Percentiles rank a stretch among this genome's conserved stretches.
Conservation (phyloP, 495 filamentous ascomycete genomes). For the Aspergillus funiculosus region DNA sequence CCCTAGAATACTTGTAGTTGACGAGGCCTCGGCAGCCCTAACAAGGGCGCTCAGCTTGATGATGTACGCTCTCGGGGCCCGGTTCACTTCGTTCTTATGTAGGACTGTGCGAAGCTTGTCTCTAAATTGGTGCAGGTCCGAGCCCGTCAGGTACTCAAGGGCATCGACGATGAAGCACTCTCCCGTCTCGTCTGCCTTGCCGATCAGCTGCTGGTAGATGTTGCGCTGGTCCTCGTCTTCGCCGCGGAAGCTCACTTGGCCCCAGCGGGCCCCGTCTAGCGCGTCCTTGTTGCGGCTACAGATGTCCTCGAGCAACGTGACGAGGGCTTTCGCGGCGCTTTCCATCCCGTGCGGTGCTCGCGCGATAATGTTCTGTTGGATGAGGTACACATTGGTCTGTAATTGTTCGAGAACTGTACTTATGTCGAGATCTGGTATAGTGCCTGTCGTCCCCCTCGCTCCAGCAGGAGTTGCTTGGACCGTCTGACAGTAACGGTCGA, state of each 20-base stretch:
- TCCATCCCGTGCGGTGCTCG: conserved; percentile 37
- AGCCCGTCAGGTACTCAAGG: conserved; percentile 31
- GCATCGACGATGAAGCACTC: conserved; percentile 42
- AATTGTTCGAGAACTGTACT: conserved; percentile 31
- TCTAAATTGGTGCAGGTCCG: conserved; percentile 30
- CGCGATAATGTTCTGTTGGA: conserved; percentile 31
- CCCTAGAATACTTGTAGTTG: conserved; percentile 16
- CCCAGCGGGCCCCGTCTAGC: conserved; percentile 36
- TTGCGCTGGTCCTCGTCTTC: conserved; percentile 48
- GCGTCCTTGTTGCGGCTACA: conserved; percentile 43
- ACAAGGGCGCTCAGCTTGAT: conserved; percentile 29
- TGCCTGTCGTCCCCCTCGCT: conserved; percentile 26
- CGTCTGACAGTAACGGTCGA: conserved; percentile 40
- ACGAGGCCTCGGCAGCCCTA: conserved; percentile 26
- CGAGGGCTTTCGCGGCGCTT: conserved; percentile 36
- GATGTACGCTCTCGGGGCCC: conserved; percentile 35
- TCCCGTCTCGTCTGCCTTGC: conserved; percentile 30
- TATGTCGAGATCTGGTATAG: conserved; percentile 25
- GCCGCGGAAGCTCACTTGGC: conserved; percentile 31
- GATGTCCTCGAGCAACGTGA: conserved; percentile 41
- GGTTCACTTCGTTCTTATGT: conserved; percentile 36
- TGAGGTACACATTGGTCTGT: conserved; percentile 29
- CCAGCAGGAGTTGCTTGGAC: not conserved
- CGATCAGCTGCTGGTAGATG: conserved; percentile 45
- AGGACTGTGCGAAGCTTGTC: conserved; percentile 32